phyloP scores from a whole-genome alignment of 768 basidiomycete genomes.

The Obba rivulosa region DNA sequence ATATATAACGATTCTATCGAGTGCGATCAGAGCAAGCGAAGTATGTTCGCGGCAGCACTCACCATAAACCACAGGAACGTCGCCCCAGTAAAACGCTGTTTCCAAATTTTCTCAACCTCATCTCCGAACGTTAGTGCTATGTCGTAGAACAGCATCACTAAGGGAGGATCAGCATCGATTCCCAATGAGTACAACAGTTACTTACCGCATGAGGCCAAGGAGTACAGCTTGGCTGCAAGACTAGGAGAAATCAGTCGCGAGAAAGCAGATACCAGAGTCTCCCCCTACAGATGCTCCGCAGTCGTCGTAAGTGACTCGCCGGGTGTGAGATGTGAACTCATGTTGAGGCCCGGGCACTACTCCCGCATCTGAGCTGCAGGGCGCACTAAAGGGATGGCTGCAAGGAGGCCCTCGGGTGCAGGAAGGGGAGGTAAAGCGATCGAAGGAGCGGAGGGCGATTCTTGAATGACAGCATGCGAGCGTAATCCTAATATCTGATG shows the following conservation, averaged over 20 bases:
- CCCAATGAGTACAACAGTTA: neutral
- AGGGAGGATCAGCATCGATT: neutral
- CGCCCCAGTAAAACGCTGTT: constrained; percentile 19
- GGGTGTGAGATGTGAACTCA: constrained; percentile 5
- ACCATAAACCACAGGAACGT: constrained; percentile 19
- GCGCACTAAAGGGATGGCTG: too few species aligned
- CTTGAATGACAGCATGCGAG: too few species aligned
- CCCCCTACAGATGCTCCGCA: constrained; percentile 13
- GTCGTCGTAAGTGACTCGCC: constrained; percentile 8
- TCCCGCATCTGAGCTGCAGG: too few species aligned
- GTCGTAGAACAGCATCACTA: constrained; percentile 19
- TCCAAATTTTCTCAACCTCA: constrained; percentile 19
- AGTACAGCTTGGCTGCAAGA: constrained; percentile 16
- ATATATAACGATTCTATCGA: constrained; percentile 21
- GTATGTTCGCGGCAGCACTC: neutral
- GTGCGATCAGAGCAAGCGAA: neutral
- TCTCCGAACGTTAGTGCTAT: constrained; percentile 17
- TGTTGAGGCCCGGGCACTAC: neutral
- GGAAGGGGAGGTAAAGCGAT: too few species aligned
- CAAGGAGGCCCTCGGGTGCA: too few species aligned
- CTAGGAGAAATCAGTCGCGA: constrained; percentile 3
- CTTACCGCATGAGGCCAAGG: constrained; percentile 16
- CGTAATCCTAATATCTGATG: too few species aligned
- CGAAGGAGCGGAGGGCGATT: too few species aligned
- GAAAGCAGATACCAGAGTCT: too few species aligned